Base-by-base conservation (phyloP, 805 yeast genomes). In the Zygosaccharomyces lentus region DNA sequence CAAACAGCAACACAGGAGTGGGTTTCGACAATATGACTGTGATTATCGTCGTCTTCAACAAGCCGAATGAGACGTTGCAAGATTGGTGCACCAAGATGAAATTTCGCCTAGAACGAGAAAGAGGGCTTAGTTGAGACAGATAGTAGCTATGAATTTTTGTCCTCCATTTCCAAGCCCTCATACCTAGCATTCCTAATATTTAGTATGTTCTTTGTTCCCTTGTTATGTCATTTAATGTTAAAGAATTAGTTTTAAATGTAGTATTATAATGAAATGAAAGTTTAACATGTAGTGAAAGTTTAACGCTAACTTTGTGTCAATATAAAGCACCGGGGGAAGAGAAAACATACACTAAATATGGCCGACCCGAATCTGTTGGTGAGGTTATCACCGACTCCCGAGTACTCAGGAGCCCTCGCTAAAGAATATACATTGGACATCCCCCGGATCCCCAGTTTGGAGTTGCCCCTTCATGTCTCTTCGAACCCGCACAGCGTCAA, bases 21-120 rank as follows among this genome's bases (percentile, higher is more conserved):
- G 95, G 95, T 1, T 84, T 82, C 55, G 95, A 85, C 62, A 85
- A 85, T 58, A 85, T 85, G 91, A 84, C 90, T 0, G 68, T 83
- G 15, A 73, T 82, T n/a, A 75, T 85, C 5, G 73, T 84, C 7
- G 84, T 84, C 1, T 59, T 82, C 30, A 87, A 83, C 57, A 70
- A 71, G 27, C 59, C 59, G 4, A 65, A 58, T 3, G 70, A 67
- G 38, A 58, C 70, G 1, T 57, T 82, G 34, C 76, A 76, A 17
- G 73, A 72, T 15, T 84, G 93, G 93, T 75, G 80, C 53, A 62
- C 64, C 3, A 60, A 65, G 47, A 78, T 83, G 73, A 79, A 75
- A 52, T 48, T 59, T 6, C 69, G 73, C 29, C 49, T 68, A 8
- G 70, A 64, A 41, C 57, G 66, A 25, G 72, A 67, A 46, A 64